Evolutionary conservation across 371 early-diverging fungal genomes (phyloP).

Genomic region (Mortierella sp.): DNA sequence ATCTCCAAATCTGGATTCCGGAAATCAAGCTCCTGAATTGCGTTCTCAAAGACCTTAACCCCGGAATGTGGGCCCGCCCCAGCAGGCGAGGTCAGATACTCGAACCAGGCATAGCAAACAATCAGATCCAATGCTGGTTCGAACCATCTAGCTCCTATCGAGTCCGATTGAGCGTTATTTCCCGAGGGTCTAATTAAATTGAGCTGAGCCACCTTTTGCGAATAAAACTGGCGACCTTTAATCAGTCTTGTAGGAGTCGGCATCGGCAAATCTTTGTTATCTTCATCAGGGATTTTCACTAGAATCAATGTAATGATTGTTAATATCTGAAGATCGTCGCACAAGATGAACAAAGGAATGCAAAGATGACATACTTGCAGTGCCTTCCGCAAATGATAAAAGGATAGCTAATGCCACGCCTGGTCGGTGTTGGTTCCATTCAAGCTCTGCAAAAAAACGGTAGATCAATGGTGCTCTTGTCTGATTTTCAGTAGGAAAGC

Average conservation of each 20-base stretch:
- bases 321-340: background rate
- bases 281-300: constrained; percentile 9
- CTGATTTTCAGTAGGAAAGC: constrained; percentile 61
- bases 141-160: constrained; percentile 45
- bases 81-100: constrained; percentile 60
- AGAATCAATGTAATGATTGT: background rate
- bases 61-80: constrained; percentile 59
- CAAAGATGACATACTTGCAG: background rate
- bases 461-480: constrained; percentile 62
- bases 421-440: constrained; percentile 60
- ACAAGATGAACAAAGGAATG: background rate
- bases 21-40: constrained; percentile 58
- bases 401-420: constrained; percentile 66
- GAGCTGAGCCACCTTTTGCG: constrained; percentile 38
- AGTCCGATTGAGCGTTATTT: constrained; percentile 48
- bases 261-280: constrained; percentile 23
- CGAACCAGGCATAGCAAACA: constrained; percentile 66
- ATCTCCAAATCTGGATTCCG: constrained; percentile 36
- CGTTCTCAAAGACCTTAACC: constrained; percentile 62
- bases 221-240: constrained; percentile 56
- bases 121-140: constrained; percentile 57
- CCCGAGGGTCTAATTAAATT: constrained; percentile 49
- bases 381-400: constrained; percentile 54
- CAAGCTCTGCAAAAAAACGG: constrained; percentile 69
- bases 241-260: constrained; percentile 58